These are phyloP conservation scores for Nakaseomyces bracarensis DNA, from an alignment of 1,139 yeast genomes.

Conservation along the genomic window DNA sequence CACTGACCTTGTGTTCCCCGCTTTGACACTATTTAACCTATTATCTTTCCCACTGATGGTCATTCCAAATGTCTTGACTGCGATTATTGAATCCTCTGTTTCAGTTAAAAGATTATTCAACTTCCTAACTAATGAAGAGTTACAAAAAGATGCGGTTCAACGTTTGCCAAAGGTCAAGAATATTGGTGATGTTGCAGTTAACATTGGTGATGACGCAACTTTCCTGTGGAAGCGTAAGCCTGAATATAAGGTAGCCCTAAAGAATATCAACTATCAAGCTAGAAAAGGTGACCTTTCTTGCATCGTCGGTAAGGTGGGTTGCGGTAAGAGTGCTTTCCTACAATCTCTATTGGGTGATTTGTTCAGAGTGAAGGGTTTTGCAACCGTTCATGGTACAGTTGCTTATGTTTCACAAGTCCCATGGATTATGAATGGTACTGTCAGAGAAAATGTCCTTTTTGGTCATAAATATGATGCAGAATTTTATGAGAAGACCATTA, in stretches of 20 bases:
- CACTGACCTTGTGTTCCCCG: conserved; percentile 93
- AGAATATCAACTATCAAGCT: conserved; percentile 59
- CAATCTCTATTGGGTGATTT: conserved; percentile 83
- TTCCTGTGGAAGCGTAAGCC: conserved; percentile 85
- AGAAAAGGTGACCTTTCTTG: conserved; percentile 78
- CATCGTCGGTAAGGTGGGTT: conserved; percentile 87
- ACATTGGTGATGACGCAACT: conserved; percentile 57
- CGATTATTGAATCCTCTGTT: conserved; percentile 83
- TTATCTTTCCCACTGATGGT: conserved; percentile 89
- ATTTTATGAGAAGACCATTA: conserved; percentile 68
- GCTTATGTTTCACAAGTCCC: conserved; percentile 93
- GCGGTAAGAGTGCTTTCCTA: conserved; percentile 83
- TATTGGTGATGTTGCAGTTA: conserved; percentile 63
- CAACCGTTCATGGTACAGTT: conserved; percentile 63
- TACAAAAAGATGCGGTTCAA: conserved; percentile 71
- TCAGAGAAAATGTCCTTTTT: conserved; percentile 80
- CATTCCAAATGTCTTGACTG: conserved; percentile 82
- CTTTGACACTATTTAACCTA: conserved; percentile 76
- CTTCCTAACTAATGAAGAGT: conserved; percentile 68
- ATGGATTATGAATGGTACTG: conserved; percentile 94
- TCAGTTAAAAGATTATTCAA: conserved; percentile 68
- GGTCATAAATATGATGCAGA: conserved; percentile 78
- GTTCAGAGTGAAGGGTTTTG: conserved; percentile 69
- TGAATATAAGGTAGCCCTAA: conserved; percentile 67
- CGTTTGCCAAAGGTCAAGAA: conserved; percentile 45